These are phyloP conservation scores for Epicoccum sorghinum DNA, from an alignment of 2,329 filamentous ascomycete species.

Conservation along the genomic window DNA sequence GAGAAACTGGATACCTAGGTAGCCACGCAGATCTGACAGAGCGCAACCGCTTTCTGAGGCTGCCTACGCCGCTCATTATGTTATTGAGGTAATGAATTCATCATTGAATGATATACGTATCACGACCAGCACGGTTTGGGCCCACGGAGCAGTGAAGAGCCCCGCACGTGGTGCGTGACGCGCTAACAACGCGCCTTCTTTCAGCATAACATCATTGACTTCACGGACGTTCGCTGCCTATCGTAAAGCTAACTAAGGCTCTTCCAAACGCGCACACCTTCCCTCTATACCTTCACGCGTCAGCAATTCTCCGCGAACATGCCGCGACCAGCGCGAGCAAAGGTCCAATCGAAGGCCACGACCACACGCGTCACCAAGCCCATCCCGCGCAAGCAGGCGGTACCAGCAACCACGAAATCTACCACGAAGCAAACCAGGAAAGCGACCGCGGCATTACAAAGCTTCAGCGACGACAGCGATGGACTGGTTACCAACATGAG, in stretches of 20 bases:
- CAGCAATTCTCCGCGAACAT: conserved; percentile 26
- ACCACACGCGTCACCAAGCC: conserved; percentile 39
- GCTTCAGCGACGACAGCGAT: conserved; percentile 47
- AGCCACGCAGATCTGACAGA: too few species aligned
- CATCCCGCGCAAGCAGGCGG: conserved; percentile 27
- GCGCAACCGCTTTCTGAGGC: too few species aligned
- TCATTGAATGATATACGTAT: background rate
- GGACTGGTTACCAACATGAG: conserved; percentile 39
- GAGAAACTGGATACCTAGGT: too few species aligned
- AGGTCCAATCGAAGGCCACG: conserved; percentile 38
- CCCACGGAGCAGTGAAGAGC: conserved; percentile 3
- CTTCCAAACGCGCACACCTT: conserved; percentile 11
- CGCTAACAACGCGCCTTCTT: conserved; percentile 19
- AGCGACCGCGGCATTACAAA: conserved; percentile 22
- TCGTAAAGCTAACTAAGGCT: conserved; percentile 1
- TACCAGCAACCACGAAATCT: conserved; percentile 24
- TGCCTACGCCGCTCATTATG: background rate
- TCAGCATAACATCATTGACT: conserved; percentile 15
- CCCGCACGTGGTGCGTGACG: conserved; percentile 10
- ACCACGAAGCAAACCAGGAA: conserved; percentile 25
- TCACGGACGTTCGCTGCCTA: conserved; percentile 11
- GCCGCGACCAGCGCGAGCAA: conserved; percentile 47
- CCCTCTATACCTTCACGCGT: background rate
- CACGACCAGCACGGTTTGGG: background rate
- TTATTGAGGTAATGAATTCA: background rate